Conservation (phyloP, 495 filamentous ascomycete genomes). For the Aspergillus campestris region DNA sequence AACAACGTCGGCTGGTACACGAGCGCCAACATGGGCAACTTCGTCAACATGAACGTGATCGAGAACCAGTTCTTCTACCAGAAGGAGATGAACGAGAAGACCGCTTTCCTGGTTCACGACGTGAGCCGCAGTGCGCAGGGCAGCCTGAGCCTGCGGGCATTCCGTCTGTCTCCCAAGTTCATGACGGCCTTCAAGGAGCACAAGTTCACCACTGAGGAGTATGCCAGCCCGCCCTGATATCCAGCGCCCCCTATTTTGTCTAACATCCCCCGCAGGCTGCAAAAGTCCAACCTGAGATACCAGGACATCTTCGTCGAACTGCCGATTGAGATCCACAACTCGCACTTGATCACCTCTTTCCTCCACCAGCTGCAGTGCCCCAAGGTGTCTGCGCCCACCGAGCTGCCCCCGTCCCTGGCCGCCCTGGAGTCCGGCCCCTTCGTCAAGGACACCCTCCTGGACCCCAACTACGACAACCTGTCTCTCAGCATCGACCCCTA, state of each 20-base stretch:
- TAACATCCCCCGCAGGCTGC: conserved; percentile 46
- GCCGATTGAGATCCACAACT: conserved; percentile 90
- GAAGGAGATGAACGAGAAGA: conserved; percentile 83
- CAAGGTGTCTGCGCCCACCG: conserved; percentile 49
- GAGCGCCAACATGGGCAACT: conserved; percentile 97
- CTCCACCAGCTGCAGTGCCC: conserved; percentile 74
- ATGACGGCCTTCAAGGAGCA: conserved; percentile 90
- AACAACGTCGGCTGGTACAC: conserved; percentile 99
- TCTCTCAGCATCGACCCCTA: conserved; percentile 94
- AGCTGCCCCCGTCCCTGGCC: conserved; percentile 66
- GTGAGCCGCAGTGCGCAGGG: conserved; percentile 90
- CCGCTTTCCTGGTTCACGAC: conserved; percentile 91
- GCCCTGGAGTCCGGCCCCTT: conserved; percentile 52
- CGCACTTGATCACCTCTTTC: conserved; percentile 90
- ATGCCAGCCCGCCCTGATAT: conserved; percentile 17
- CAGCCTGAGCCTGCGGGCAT: conserved; percentile 80
- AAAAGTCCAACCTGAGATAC: conserved; percentile 87
- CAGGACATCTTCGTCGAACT: conserved; percentile 90
- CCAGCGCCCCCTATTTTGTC: no score
- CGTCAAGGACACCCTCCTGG: conserved; percentile 49
- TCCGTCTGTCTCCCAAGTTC: conserved; percentile 78
- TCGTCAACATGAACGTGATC: conserved; percentile 86
- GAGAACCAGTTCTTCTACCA: conserved; percentile 98
- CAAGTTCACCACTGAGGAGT: conserved; percentile 96
- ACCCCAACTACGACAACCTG: conserved; percentile 80